Evolutionary conservation across 2,329 filamentous ascomycete species (phyloP).

Genomic region (Sclerotinia minor): DNA sequence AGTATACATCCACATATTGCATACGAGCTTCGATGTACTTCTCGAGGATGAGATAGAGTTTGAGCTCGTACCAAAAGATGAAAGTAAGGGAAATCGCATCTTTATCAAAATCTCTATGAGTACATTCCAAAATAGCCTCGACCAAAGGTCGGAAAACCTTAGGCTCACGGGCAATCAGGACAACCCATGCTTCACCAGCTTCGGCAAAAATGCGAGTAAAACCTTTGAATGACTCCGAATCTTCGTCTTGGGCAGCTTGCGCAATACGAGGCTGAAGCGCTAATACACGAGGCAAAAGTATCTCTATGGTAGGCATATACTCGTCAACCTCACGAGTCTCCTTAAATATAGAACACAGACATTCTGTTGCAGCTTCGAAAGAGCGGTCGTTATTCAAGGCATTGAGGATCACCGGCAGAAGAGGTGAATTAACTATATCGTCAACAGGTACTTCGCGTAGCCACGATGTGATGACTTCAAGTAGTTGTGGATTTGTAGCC

Average conservation of each 20-base stretch:
- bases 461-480: conserved; percentile 97
- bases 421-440: conserved; percentile 79
- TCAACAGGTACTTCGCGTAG: conserved; percentile 85
- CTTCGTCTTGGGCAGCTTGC: conserved; percentile 74
- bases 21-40: conserved; percentile 81
- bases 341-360: conserved; percentile 84
- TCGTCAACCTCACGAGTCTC: conserved; percentile 95
- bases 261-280: conserved; percentile 74
- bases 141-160: conserved; percentile 80
- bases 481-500: conserved; percentile 81
- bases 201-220: conserved; percentile 89
- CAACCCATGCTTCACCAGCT: conserved; percentile 90
- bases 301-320: conserved; percentile 76
- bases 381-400: conserved; percentile 74
- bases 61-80: conserved; percentile 97
- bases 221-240: conserved; percentile 81
- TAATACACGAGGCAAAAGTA: conserved; percentile 78
- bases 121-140: conserved; percentile 89
- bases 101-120: conserved; percentile 79
- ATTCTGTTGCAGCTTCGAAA: conserved; percentile 87
- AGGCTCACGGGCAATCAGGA: conserved; percentile 84
- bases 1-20: conserved; percentile 77
- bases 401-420: conserved; percentile 78
- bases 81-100: conserved; percentile 95
- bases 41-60: conserved; percentile 91